Evolutionary conservation across 2,329 filamentous ascomycete species (phyloP), one percentile per base, ranked within the genome.

Genomic region (Cercospora janseana): DNA sequence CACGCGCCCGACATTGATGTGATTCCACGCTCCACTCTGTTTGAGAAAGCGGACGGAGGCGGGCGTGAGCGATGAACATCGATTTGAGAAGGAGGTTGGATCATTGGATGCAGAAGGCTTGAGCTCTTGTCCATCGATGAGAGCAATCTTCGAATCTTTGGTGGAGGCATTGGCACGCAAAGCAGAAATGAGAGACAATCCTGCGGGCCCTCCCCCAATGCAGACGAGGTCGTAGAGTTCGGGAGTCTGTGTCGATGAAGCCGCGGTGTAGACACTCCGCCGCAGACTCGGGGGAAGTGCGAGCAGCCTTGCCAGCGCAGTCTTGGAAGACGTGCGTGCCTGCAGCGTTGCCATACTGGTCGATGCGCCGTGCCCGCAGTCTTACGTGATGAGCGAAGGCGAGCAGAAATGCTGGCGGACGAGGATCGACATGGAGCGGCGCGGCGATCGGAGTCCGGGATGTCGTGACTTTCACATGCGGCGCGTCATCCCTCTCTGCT

Each of bases 21-120:
- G 83, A 5, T 77, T 66, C 93, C 92, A 97, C 42, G 86, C 90
- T 27, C 92, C 93, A 54, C 95, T 93, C 4, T 79, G 75, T 65
- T 58, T 78, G 56, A 97, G 79, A 64, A 93, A 96, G 3, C 77
- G 79, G n/a, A 88, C 86, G 0, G 91, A 95, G 0, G 86, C 80
- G 0, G 92, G 92, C 0, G 93, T 98, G 49, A 98, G 78, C 42
- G 92, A 97, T 74, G 88, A 95, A 73, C 92, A 95, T 65, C 93
- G 85, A 73, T 98, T 97, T 52, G 92, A 95, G 74, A 85, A 98
- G 60, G 81, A 77, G 45, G 81, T 79, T 2, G 83, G 81, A 6
- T 87, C 81, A 46, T 80, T 80, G 76, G 85, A 72, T 42, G 79
- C 79, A 45, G 80, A 78, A 63, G 85, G 87, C 59, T 78, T 74